A percentile compares a stretch with the other conserved stretches of the same genome.
Evolutionary conservation across 2,329 filamentous ascomycete genomes (phyloP).

Genomic region (Fusarium drepaniforme): DNA sequence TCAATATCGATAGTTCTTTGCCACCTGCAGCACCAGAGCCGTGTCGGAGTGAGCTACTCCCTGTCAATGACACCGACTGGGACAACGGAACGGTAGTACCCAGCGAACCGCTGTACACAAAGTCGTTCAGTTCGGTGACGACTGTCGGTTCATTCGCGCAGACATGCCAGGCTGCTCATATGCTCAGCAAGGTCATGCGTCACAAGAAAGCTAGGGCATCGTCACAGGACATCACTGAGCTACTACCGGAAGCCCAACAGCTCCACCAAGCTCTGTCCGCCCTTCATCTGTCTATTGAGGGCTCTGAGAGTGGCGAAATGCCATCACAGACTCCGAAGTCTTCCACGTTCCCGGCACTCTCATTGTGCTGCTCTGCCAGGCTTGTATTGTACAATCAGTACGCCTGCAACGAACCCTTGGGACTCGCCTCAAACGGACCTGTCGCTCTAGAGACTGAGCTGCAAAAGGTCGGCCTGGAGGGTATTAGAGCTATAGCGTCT

Average conservation of each 20-base stretch:
- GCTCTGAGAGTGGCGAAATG: too few species aligned
- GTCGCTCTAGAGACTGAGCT: conserved; percentile 31
- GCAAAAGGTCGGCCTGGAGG: conserved; percentile 18
- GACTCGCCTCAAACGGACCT: neutral
- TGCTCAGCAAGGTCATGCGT: conserved; percentile 31
- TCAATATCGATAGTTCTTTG: conserved; percentile 18
- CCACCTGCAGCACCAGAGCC: conserved; percentile 26
- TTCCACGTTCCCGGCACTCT: conserved; percentile 7
- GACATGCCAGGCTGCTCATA: conserved; percentile 35
- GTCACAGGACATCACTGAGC: conserved; percentile 1
- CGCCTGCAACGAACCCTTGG: conserved; percentile 27
- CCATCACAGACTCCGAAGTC: neutral
- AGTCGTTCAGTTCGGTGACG: conserved; percentile 21
- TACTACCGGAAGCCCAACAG: conserved; percentile 24
- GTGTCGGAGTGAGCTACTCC: conserved; percentile 19
- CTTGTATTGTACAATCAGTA: conserved; percentile 34
- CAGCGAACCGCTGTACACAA: conserved; percentile 30
- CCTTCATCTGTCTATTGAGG: conserved; percentile 14
- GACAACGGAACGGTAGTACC: conserved; percentile 25
- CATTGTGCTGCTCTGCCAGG: conserved; percentile 22
- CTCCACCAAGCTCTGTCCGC: conserved; percentile 26
- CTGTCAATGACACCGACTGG: conserved; percentile 36
- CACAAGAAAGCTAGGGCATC: conserved; percentile 10
- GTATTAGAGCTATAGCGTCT: neutral
- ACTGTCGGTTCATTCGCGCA: conserved; percentile 26